Base-by-base conservation (phyloP, 352 stramenopile genomes). In the Phytophthora citricola region DNA sequence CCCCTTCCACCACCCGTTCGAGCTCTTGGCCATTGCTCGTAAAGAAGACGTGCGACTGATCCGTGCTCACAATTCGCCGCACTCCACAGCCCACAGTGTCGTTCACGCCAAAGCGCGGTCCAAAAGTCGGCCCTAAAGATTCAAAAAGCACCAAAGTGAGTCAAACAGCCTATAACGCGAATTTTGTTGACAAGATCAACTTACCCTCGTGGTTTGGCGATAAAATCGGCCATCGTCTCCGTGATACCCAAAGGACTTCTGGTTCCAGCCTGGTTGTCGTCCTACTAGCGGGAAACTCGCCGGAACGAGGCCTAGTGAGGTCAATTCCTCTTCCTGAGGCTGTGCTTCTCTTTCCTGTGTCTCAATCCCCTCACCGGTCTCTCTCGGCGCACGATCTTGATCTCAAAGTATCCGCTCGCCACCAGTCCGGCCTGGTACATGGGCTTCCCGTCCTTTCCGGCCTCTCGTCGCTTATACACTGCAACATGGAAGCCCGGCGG, bases 141-240 rank as follows among this genome's bases (percentile, higher is more conserved):
- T 5, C 27, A 52, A 43, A 45, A 8, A 9, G 7, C 22, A 26
- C 26, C 15, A 63, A 64, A 40, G 11, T 60, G 15, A 64, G 45
- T 55, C 8, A 43, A 50, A 43, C 22, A 9, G n/a, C 12, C 17
- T n/a, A 51, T 22, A 8, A 41, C n/a, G 6, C 41, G 20, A 59
- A 41, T 32, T 11, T 34, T 10, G 3, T 17, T 15, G 12, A 49
- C 27, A 34, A 14, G 5, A 15, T 26, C 3, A 61, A 51, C 66
- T 49, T 63, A 92, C 86, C 51, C 66, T 73, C 12, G 69, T 74
- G 12, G 72, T 72, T 36, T 87, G 64, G 20, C 73, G 66, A 61
- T 91, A 95, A n/a, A 90, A 79, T 40, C 79, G 66, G 0, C 87
- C 87, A 39, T 93, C 85, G 45, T 95, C 85, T n/a, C 87, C 85